These are phyloP conservation scores for Keithomyces neogunnii DNA, from an alignment of 2,329 filamentous ascomycete species.

Conservation along the genomic window DNA sequence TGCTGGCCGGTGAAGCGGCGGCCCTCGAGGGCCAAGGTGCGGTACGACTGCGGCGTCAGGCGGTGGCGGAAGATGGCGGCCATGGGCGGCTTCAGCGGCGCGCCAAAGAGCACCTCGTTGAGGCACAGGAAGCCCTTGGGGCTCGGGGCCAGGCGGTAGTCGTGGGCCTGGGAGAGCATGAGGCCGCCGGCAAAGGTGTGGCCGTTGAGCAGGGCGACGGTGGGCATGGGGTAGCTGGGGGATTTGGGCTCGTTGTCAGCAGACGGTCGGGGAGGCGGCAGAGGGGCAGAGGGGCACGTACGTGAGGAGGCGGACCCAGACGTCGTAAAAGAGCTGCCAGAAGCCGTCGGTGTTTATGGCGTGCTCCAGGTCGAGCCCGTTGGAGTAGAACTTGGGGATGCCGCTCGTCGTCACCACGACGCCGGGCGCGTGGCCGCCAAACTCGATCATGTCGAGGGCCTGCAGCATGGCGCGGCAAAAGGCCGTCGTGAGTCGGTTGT, in stretches of 20 bases:
- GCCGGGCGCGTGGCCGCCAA: slow-evolving; percentile 52
- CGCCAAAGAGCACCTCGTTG: slow-evolving; percentile 75
- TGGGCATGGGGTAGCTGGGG: slow-evolving; percentile 67
- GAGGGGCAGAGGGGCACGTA: slow-evolving; percentile 5
- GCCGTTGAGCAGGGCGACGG: slow-evolving; percentile 68
- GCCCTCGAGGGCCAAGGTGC: slow-evolving; percentile 65
- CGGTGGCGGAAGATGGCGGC: slow-evolving; percentile 66
- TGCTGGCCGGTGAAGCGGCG: slow-evolving; percentile 55
- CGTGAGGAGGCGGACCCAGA: slow-evolving; percentile 53
- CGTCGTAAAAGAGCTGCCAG: slow-evolving; percentile 52
- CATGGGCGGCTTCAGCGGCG: slow-evolving; percentile 68
- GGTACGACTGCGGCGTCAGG: slow-evolving; percentile 45
- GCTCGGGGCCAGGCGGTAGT: slow-evolving; percentile 72
- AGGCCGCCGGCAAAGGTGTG: slow-evolving; percentile 77
- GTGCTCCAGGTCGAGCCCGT: slow-evolving; percentile 70
- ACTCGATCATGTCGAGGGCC: slow-evolving; percentile 68
- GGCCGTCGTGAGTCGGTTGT: slow-evolving; percentile 65
- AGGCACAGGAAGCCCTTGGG: slow-evolving; percentile 65
- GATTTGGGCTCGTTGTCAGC: neutral
- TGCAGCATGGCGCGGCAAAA: slow-evolving; percentile 61
- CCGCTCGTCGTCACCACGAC: slow-evolving; percentile 70
- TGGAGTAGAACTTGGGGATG: slow-evolving; percentile 73
- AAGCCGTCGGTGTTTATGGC: slow-evolving; percentile 53
- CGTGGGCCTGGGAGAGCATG: slow-evolving; percentile 65
- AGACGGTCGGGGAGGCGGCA: too few relatives aligned